Base-by-base conservation (phyloP, 257 asterid species). In the Plantago elongata region DNA sequence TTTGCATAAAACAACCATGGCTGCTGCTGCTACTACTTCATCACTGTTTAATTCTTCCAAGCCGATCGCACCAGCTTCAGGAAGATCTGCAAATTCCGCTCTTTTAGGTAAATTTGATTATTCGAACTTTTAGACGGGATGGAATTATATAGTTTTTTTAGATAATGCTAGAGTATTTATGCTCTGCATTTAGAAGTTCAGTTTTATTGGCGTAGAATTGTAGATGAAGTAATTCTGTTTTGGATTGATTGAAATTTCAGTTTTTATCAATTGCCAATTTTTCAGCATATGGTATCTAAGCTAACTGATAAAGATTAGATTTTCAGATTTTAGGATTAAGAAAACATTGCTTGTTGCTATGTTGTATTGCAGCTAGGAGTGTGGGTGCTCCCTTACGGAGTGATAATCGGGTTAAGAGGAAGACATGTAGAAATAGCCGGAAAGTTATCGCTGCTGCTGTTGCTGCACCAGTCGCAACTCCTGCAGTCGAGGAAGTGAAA, bases 21-120 rank as follows among this genome's bases (percentile, higher is more conserved):
- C 82, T 48, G 71, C 87, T 13, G 29, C 77, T 15, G 71, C 87
- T 29, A 72, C 82, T 54, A 60, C 87, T 75, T 72, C 88, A 57
- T 76, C 84, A 7, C 71, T 73, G 37, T 78, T 83, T 62, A 67
- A 73, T 52, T 79, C 87, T 67, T 77, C 87, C 27, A 78, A 78
- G 40, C 75, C 83, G 71, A 75, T 80, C 69, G 51, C 78, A 18
- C 45, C 95, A 12, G 72, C 76, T 59, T 54, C 75, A 40, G 38
- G 62, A 61, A 65, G 57, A 50, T 29, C 62, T 52, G 45, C 67
- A 42, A 67, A 50, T 45, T 34, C 38, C 30, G 0, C 62, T 64
- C 66, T 70, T 58, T 34, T 34, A 34, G 40, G 40, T 34, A 64
- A 75, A 22, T 1, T 2, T 22, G 1, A 22, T 22, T 22, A 22